Evolutionary conservation across 208 protist genomes (phyloP).

Genomic region (Wallacemonas sp.): DNA sequence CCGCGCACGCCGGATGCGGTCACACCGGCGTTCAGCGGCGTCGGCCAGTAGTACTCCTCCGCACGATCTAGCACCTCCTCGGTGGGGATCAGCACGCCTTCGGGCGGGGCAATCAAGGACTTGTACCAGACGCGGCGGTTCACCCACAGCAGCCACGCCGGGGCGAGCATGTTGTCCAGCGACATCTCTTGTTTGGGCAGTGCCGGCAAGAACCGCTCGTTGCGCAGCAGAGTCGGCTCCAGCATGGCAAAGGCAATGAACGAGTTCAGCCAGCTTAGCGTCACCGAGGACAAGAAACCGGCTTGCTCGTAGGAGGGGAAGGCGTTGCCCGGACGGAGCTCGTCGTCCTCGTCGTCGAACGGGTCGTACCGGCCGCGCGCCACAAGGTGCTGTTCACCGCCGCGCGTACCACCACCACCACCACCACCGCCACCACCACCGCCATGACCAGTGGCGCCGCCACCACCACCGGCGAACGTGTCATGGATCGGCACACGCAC

Average conservation of each 20-base stretch:
- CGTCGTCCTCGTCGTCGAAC: constrained; percentile 47
- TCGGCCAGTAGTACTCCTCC: constrained; percentile 32
- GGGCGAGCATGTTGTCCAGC: constrained; percentile 45
- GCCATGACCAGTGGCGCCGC: too few relatives aligned
- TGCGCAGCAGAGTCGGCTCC: constrained; percentile 53
- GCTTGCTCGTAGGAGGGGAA: constrained; percentile 59
- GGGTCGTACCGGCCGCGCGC: constrained; percentile 43
- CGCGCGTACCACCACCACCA: not conserved
- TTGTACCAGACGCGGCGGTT: constrained; percentile 50
- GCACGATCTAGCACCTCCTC: constrained; percentile 45
- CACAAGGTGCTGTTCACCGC: constrained; percentile 24
- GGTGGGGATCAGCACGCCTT: constrained; percentile 42
- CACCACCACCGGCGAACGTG: not conserved
- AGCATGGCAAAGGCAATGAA: constrained; percentile 57
- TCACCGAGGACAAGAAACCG: constrained; percentile 34
- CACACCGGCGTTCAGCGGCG: constrained; percentile 9
- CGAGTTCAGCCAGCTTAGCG: constrained; percentile 70
- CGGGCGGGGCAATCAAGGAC: constrained; percentile 33
- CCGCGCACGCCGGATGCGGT: constrained; percentile 14
- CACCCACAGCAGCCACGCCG: constrained; percentile 64
- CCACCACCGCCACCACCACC: not conserved
- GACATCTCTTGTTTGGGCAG: constrained; percentile 53
- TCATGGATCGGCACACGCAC: not conserved
- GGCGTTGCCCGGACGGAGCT: constrained; percentile 67
- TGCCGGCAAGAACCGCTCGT: constrained; percentile 63